Conservation (phyloP, 768 basidiomycete genomes). For the Pleurotus salmoneostramineus region DNA sequence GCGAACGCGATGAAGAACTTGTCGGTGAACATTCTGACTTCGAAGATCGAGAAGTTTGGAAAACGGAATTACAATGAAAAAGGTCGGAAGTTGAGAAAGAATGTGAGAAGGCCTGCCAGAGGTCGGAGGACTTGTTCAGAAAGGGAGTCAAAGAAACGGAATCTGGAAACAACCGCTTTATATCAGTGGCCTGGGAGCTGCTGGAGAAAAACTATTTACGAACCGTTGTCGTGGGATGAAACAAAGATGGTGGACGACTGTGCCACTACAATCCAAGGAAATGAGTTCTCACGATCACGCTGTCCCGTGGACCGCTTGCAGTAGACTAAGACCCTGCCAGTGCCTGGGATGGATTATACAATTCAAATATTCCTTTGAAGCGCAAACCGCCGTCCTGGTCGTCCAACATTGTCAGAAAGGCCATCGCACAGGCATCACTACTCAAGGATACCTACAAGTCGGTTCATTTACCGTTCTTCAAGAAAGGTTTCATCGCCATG, state of each 20-base stretch:
- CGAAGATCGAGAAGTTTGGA: neutral
- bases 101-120: conserved; percentile 12
- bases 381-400: too few relatives aligned
- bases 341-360: too few relatives aligned
- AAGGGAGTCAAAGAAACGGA: neutral
- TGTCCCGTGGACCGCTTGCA: too few relatives aligned
- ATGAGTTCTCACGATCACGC: too few relatives aligned
- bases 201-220: neutral
- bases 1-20: conserved; percentile 7
- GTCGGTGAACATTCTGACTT: conserved; percentile 3
- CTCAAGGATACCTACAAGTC: too few relatives aligned
- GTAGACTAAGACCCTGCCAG: too few relatives aligned
- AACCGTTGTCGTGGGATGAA: neutral
- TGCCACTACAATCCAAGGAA: neutral
- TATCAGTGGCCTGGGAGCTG: conserved; percentile 2
- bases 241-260: neutral
- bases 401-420: too few relatives aligned
- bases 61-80: neutral
- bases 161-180: conserved; percentile 1
- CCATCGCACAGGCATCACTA: too few relatives aligned
- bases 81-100: neutral
- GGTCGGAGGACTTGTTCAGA: conserved; percentile 7
- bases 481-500: too few relatives aligned
- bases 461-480: too few relatives aligned
- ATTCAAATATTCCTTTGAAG: too few relatives aligned